These are phyloP conservation scores for Wickerhamomyces mucosus DNA, from an alignment of 805 yeast genomes.

Conservation along the genomic window DNA sequence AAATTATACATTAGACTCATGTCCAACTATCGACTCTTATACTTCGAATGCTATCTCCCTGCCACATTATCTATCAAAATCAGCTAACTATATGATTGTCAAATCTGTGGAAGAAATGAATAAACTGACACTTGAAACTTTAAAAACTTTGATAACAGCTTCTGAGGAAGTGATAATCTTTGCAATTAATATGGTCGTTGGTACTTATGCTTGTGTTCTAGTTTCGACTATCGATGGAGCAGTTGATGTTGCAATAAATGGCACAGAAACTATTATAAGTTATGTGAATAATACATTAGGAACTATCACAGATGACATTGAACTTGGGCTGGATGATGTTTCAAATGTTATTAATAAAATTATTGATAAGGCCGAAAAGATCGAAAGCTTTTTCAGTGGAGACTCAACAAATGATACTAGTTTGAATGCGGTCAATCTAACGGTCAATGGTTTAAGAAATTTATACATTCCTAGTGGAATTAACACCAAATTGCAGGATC, in stretches of 20 bases:
- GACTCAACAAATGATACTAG: constrained; percentile 26
- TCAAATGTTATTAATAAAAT: constrained; percentile 49
- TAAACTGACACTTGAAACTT: constrained; percentile 31
- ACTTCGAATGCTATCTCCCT: constrained; percentile 28
- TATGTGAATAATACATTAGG: constrained; percentile 54
- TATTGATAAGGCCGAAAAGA: constrained; percentile 37
- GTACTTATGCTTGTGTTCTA: constrained; percentile 79
- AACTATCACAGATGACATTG: constrained; percentile 47
- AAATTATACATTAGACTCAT: constrained; percentile 30
- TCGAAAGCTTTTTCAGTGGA: constrained; percentile 48
- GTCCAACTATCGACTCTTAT: constrained; percentile 36
- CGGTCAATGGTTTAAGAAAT: constrained; percentile 44
- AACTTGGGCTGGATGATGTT: constrained; percentile 55
- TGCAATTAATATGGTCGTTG: constrained; percentile 62
- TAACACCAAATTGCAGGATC: constrained; percentile 40
- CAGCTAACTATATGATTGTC: constrained; percentile 45
- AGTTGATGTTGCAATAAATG: constrained; percentile 61
- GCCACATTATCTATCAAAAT: constrained; percentile 47
- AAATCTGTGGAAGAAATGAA: constrained; percentile 39
- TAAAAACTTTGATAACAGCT: constrained; percentile 42
- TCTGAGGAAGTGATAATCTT: constrained; percentile 54
- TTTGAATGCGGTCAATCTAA: constrained; percentile 42
- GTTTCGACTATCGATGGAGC: constrained; percentile 68
- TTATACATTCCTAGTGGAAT: constrained; percentile 60
- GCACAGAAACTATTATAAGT: constrained; percentile 53